These are phyloP conservation scores for Orbilia quercus DNA, from an alignment of 2,329 filamentous ascomycete genomes.

Conservation along the genomic window DNA sequence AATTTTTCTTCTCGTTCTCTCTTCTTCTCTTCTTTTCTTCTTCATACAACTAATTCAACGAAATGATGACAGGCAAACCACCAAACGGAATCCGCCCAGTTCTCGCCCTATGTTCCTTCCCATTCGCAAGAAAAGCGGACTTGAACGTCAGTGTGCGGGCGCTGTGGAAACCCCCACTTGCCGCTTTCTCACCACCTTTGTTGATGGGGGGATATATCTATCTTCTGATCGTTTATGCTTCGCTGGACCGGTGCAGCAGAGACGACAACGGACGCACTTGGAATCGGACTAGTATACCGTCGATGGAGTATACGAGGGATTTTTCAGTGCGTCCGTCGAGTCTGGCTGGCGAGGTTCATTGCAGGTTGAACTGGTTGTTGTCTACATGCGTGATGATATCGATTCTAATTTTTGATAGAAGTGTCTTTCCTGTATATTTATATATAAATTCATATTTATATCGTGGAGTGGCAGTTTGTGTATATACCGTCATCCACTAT, in stretches of 20 bases:
- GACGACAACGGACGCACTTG: no score
- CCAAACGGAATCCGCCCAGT: slow-evolving; percentile 52
- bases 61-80: slow-evolving; percentile 54
- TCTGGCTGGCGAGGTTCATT: slow-evolving; percentile 5
- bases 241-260: neutral
- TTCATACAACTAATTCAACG: slow-evolving; percentile 57
- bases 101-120: slow-evolving; percentile 52
- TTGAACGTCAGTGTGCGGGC: slow-evolving; percentile 54
- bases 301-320: no score
- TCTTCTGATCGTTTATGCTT: slow-evolving; percentile 51
- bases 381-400: slow-evolving; percentile 13
- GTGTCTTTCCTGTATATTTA: slow-evolving; percentile 16
- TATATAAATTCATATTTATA: neutral
- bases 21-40: slow-evolving; percentile 33
- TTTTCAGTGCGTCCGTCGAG: neutral
- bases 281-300: neutral
- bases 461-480: slow-evolving; percentile 1
- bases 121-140: slow-evolving; percentile 36
- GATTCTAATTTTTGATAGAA: no score
- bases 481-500: slow-evolving; percentile 19
- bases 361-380: slow-evolving; percentile 44
- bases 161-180: slow-evolving; percentile 57
- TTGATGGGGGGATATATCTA: slow-evolving; percentile 52
- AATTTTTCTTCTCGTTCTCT: slow-evolving; percentile 23
- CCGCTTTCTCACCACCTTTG: slow-evolving; percentile 49